phyloP scores from a whole-genome alignment of 75 land plant genomes.

The Azolla pinnata region DNA sequence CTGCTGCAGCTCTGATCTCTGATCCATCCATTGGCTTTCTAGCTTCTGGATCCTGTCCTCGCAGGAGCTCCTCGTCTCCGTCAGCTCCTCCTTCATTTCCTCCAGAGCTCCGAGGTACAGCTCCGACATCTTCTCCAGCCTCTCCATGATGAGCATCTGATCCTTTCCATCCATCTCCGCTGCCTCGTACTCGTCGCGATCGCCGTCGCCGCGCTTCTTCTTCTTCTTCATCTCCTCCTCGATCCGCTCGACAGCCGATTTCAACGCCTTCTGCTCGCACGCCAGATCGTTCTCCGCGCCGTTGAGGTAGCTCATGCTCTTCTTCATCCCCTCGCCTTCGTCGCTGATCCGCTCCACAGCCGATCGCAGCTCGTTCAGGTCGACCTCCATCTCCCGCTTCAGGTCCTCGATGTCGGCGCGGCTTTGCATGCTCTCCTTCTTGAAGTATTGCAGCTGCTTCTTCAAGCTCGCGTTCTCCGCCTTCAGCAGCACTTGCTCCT shows the following conservation, averaged over 20 bases:
- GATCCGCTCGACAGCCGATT: constrained; percentile 6
- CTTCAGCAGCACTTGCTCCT: constrained; percentile 17
- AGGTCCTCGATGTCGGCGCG: constrained; percentile 9
- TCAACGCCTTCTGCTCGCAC: constrained; percentile 10
- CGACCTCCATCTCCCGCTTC: constrained; percentile 7
- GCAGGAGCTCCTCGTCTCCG: constrained; percentile 16
- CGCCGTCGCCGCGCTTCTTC: background rate
- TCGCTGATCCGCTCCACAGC: constrained; percentile 13
- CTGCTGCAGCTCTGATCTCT: constrained; percentile 14
- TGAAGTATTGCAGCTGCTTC: constrained; percentile 22
- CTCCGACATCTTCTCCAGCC: constrained; percentile 28
- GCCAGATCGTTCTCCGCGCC: constrained; percentile 14
- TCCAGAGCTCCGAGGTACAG: constrained; percentile 38
- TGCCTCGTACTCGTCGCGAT: constrained; percentile 7
- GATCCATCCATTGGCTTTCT: constrained; percentile 25
- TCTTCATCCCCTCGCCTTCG: constrained; percentile 23
- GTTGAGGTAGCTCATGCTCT: constrained; percentile 25
- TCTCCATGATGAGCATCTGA: constrained; percentile 22
- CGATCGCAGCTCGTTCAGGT: constrained; percentile 1
- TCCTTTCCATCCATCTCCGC: constrained; percentile 20
- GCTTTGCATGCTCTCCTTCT: constrained; percentile 16
- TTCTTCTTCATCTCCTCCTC: background rate
- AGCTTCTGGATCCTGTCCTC: constrained; percentile 26
- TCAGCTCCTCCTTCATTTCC: constrained; percentile 25
- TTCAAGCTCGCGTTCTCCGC: constrained; percentile 22